phyloP scores from a whole-genome alignment of 2,329 filamentous ascomycete species.

The Dothidotthia symphoricarpi region DNA sequence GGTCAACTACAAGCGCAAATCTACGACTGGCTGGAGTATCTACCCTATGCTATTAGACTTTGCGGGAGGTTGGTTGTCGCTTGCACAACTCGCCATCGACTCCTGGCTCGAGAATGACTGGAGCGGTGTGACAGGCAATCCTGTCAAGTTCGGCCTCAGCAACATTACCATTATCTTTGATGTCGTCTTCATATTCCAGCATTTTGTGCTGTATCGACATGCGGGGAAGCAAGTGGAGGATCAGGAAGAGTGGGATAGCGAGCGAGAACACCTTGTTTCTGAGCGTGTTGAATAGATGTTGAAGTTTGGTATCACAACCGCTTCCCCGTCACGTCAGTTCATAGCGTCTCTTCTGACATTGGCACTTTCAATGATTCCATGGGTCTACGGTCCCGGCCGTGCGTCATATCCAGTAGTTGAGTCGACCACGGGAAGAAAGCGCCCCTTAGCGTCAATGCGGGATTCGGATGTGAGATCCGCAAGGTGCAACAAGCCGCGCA shows the following conservation, averaged over 20 bases:
- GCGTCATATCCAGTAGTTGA: no score
- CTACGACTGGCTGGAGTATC: conserved; percentile 87
- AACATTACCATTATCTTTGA: conserved; percentile 88
- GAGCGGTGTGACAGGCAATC: conserved; percentile 87
- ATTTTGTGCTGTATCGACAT: conserved; percentile 72
- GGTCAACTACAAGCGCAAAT: conserved; percentile 79
- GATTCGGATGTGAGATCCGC: no score
- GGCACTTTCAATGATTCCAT: no score
- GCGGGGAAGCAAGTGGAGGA: conserved; percentile 26
- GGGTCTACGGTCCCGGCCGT: no score
- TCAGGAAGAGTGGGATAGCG: conserved; percentile 24
- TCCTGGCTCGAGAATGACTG: conserved; percentile 81
- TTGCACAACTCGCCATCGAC: conserved; percentile 80
- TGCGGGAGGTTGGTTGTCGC: conserved; percentile 74
- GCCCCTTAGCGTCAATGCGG: no score
- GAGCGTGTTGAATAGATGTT: conserved; percentile 9
- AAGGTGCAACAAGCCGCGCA: no score
- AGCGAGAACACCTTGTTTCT: conserved; percentile 25
- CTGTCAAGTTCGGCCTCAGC: conserved; percentile 82
- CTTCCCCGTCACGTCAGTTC: no score
- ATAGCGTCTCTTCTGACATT: no score
- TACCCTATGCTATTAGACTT: conserved; percentile 81
- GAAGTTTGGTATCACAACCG: no score
- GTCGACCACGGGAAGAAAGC: no score
- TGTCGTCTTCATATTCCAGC: conserved; percentile 79